Conservation (phyloP, 257 asterid species). For the Ilex asprella region DNA sequence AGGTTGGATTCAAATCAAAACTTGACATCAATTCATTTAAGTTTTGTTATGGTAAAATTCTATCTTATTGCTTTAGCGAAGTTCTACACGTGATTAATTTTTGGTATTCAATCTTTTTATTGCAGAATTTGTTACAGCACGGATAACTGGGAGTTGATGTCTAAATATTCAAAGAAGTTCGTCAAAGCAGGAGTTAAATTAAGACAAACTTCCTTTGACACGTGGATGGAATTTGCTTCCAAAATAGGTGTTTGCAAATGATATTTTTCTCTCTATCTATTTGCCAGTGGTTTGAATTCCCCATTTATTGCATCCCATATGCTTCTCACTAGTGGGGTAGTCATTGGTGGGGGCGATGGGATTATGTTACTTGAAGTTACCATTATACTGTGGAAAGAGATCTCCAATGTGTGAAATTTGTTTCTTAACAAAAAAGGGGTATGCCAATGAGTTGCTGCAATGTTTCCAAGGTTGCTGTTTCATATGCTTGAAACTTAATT, state of each 20-base stretch:
- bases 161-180: conserved; percentile 65
- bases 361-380: background rate
- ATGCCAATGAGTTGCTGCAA: background rate
- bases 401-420: too few species aligned
- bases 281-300: too few species aligned
- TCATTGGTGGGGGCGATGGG: too few species aligned
- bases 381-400: background rate
- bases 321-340: too few species aligned
- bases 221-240: conserved; percentile 91
- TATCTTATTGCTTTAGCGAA: background rate
- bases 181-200: conserved; percentile 60
- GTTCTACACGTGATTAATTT: background rate
- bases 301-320: too few species aligned
- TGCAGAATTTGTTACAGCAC: conserved; percentile 73
- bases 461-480: background rate
- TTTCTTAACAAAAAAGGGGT: too few species aligned
- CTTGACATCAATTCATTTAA: too few species aligned
- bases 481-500: too few species aligned
- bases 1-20: too few species aligned
- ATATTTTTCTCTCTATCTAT: conserved; percentile 1
- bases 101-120: conserved; percentile 13
- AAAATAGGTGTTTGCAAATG: conserved; percentile 43
- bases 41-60: too few species aligned
- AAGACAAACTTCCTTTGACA: conserved; percentile 57
- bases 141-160: conserved; percentile 61